These are phyloP conservation scores for Syncephalastrum sp. DNA, from an alignment of 371 early-diverging fungal genomes.

Conservation along the genomic window DNA sequence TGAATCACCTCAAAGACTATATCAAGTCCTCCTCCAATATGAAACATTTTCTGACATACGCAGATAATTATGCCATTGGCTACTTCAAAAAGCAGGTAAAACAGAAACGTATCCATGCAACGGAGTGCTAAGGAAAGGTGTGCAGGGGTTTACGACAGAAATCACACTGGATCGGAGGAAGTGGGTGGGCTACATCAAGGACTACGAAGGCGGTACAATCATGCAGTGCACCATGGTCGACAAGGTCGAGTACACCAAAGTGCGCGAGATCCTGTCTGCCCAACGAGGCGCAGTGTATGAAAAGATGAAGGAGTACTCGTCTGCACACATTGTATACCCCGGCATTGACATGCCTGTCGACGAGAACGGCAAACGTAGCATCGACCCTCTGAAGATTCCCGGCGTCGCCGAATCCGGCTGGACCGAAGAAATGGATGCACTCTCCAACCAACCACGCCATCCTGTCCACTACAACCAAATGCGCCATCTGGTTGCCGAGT, in stretches of 20 bases:
- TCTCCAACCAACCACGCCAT: conserved; percentile 58
- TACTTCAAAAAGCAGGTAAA: conserved; percentile 98
- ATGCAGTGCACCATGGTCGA: conserved; percentile 87
- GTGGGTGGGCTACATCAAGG: conserved; percentile 99
- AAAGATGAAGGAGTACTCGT: conserved; percentile 73
- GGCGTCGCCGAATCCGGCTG: conserved; percentile 91
- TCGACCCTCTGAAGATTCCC: conserved; percentile 63
- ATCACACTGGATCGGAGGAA: conserved; percentile 87
- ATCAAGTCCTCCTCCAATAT: conserved; percentile 70
- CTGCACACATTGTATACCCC: conserved; percentile 76
- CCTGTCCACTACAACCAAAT: conserved; percentile 65
- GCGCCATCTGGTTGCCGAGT: conserved; percentile 73
- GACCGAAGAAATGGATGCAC: conserved; percentile 82
- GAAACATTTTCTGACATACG: conserved; percentile 96
- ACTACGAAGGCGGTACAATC: conserved; percentile 99
- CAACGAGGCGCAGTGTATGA: conserved; percentile 81
- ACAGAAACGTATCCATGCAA: background rate
- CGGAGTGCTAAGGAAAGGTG: background rate
- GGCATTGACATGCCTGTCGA: conserved; percentile 72
- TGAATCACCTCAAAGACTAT: conserved; percentile 94
- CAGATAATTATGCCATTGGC: conserved; percentile 99
- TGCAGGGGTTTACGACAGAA: conserved; percentile 94
- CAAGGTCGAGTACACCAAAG: conserved; percentile 56
- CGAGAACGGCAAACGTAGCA: conserved; percentile 44
- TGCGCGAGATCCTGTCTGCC: conserved; percentile 55